Percentiles rank a stretch among this genome's conserved stretches.
These are phyloP conservation scores for Oryza glaberrima DNA, from an alignment of 176 grass and related monocot species.

Conservation along the genomic window DNA sequence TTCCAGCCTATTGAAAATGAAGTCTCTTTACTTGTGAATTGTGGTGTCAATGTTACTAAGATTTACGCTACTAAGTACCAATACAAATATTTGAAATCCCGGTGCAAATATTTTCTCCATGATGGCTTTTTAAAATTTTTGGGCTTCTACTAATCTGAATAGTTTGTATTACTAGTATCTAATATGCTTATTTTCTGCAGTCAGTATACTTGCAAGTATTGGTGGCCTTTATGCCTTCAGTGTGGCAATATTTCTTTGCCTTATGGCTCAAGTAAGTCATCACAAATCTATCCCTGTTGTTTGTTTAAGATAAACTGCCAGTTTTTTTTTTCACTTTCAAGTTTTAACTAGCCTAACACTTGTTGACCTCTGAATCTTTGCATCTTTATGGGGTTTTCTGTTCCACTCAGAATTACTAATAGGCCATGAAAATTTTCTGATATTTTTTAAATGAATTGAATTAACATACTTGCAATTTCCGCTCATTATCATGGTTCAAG, in stretches of 20 bases:
- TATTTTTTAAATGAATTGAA: conserved; percentile 15
- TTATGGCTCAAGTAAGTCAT: conserved; percentile 87
- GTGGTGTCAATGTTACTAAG: conserved; percentile 17
- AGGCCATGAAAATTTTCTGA: not conserved
- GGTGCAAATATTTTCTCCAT: conserved; percentile 9
- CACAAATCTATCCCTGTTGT: not conserved
- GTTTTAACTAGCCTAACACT: not conserved
- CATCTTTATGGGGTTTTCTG: not conserved
- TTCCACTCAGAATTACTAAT: not conserved
- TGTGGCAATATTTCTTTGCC: conserved; percentile 75
- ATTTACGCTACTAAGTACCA: not conserved
- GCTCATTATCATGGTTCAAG: not conserved
- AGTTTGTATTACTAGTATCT: conserved; percentile 23
- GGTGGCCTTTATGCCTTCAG: conserved; percentile 91
- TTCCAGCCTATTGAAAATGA: conserved; percentile 17
- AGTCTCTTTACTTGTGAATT: not conserved
- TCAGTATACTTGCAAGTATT: conserved; percentile 83
- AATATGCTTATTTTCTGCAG: conserved; percentile 56
- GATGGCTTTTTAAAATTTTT: conserved; percentile 1
- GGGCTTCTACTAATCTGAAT: not conserved
- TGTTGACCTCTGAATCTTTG: conserved; percentile 13
- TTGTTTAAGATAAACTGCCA: not conserved
- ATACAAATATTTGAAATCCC: not conserved
- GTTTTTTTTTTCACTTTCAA: not conserved
- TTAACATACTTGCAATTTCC: not conserved